These are phyloP conservation scores for Fusarium cicatricum DNA, from an alignment of 2,329 filamentous ascomycete genomes.

Conservation along the genomic window DNA sequence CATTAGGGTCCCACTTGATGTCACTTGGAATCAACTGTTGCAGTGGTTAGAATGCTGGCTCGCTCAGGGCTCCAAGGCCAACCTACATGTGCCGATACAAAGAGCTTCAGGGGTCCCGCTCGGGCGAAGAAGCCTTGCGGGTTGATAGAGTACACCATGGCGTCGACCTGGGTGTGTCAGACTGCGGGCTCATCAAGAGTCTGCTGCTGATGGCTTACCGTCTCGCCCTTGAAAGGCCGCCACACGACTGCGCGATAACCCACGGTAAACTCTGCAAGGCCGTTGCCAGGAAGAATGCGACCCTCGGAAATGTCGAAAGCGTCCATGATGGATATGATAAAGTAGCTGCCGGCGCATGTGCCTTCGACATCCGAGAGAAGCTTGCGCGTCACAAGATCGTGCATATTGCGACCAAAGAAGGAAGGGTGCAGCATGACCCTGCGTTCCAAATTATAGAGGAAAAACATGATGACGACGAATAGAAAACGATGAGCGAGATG, in stretches of 20 bases:
- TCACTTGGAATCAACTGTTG: slow-evolving; percentile 85
- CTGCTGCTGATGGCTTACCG: slow-evolving; percentile 65
- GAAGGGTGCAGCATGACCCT: slow-evolving; percentile 95
- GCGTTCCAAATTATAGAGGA: slow-evolving; percentile 96
- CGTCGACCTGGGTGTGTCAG: slow-evolving; percentile 77
- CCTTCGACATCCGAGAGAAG: slow-evolving; percentile 94
- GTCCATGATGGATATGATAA: slow-evolving; percentile 98
- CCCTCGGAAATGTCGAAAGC: slow-evolving; percentile 94
- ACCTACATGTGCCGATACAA: slow-evolving; percentile 83
- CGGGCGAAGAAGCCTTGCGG: slow-evolving; percentile 90
- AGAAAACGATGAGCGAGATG: slow-evolving; percentile 4
- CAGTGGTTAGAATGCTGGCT: slow-evolving; percentile 15
- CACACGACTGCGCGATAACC: slow-evolving; percentile 96
- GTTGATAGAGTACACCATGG: slow-evolving; percentile 90
- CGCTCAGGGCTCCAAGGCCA: not conserved
- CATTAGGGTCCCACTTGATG: slow-evolving; percentile 94
- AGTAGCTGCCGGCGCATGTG: slow-evolving; percentile 93
- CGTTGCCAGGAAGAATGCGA: slow-evolving; percentile 89
- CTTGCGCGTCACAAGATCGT: slow-evolving; percentile 88
- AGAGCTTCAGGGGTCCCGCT: slow-evolving; percentile 79
- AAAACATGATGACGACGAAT: slow-evolving; percentile 75
- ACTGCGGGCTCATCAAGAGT: slow-evolving; percentile 31
- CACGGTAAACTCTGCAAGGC: slow-evolving; percentile 92
- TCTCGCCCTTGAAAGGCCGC: slow-evolving; percentile 98
- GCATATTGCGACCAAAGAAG: slow-evolving; percentile 94